These are phyloP conservation scores for Pyrenochaeta sp. DNA, from an alignment of 2,329 filamentous ascomycete species.

Conservation along the genomic window DNA sequence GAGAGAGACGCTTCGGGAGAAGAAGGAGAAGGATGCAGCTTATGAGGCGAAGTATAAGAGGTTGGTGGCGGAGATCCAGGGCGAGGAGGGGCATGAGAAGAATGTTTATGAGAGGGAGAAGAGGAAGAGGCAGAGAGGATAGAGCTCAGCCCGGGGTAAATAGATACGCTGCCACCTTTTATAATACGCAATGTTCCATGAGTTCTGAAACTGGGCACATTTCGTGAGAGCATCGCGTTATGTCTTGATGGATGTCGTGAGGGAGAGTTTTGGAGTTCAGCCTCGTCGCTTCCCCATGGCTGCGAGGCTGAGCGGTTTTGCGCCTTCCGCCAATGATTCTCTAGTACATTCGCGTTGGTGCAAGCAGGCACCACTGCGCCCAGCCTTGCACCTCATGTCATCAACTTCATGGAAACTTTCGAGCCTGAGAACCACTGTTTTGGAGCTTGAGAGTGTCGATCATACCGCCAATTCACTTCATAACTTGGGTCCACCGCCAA, in stretches of 20 bases:
- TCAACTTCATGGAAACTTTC: background rate
- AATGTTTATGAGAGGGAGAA: conserved; percentile 93
- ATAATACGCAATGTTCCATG: too few species aligned
- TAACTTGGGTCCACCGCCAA: background rate
- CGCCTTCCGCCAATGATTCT: background rate
- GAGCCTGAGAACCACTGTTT: background rate
- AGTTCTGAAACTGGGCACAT: too few species aligned
- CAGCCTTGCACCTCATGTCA: background rate
- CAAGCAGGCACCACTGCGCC: background rate
- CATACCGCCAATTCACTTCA: background rate
- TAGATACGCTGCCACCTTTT: too few species aligned
- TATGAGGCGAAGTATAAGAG: conserved; percentile 97
- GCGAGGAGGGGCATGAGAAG: conserved; percentile 84
- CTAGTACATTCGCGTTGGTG: background rate
- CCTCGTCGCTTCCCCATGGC: background rate
- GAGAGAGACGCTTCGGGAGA: conserved; percentile 85
- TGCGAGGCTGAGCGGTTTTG: background rate
- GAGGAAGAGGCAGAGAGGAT: conserved; percentile 67
- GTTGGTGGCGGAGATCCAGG: conserved; percentile 93
- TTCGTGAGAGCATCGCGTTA: too few species aligned
- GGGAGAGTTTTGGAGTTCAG: background rate
- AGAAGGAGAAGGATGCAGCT: conserved; percentile 90
- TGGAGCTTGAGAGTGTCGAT: background rate
- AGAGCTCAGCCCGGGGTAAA: background rate
- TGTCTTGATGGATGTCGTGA: too few species aligned